Percentiles rank a stretch among this genome's conserved stretches.
These are phyloP conservation scores for Cercospora sp. DNA, from an alignment of 2,329 filamentous ascomycete genomes.

Conservation along the genomic window DNA sequence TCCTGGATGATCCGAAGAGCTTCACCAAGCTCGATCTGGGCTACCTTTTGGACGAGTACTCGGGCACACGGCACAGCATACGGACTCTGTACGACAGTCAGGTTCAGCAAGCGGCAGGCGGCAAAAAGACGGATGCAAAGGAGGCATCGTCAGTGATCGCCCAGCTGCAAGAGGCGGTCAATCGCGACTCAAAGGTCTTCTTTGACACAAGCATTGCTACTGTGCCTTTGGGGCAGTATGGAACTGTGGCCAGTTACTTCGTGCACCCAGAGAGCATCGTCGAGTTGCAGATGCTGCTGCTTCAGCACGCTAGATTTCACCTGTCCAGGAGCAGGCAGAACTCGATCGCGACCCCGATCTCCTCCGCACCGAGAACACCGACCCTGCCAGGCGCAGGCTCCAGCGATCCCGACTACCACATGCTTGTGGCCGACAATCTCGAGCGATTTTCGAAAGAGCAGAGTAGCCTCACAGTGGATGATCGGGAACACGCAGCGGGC, in stretches of 20 bases:
- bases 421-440: conserved; percentile 51
- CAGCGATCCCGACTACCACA: conserved; percentile 41
- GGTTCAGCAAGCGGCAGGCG: conserved; percentile 27
- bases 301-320: conserved; percentile 51
- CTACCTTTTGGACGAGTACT: conserved; percentile 51
- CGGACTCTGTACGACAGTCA: conserved; percentile 46
- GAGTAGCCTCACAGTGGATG: conserved; percentile 47
- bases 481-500: conserved; percentile 37
- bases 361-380: conserved; percentile 27
- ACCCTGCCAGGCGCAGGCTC: conserved; percentile 27
- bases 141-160: conserved; percentile 34
- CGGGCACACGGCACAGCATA: conserved; percentile 48
- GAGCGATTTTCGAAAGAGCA: conserved; percentile 50
- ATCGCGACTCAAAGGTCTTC: conserved; percentile 45
- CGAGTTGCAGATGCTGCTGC: conserved; percentile 54
- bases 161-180: conserved; percentile 43
- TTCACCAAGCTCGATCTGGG: conserved; percentile 69
- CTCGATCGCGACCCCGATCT: conserved; percentile 28
- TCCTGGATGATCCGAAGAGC: conserved; percentile 67
- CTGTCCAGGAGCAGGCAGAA: conserved; percentile 34
- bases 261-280: conserved; percentile 56
- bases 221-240: conserved; percentile 48
- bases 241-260: conserved; percentile 54
- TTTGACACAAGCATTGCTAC: conserved; percentile 54
- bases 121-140: conserved; percentile 20